Conservation (phyloP, 2,329 filamentous ascomycete genomes). For the Alternaria rosae region DNA sequence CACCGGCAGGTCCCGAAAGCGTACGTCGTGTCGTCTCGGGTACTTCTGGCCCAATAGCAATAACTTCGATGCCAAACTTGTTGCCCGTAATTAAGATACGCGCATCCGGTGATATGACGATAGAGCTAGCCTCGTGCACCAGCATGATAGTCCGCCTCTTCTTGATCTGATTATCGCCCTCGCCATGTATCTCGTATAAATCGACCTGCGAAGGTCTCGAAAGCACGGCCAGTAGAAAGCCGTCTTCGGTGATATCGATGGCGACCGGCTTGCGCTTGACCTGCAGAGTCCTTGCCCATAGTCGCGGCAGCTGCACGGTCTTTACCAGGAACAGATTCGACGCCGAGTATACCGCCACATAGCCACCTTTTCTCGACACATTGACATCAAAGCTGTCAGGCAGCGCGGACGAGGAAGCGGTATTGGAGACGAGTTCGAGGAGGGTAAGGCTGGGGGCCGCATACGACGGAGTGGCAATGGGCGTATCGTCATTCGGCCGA, state of each 20-base stretch:
- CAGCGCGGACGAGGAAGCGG: conserved; percentile 49
- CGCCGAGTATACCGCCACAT: conserved; percentile 48
- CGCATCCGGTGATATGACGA: conserved; percentile 82
- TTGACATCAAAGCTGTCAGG: conserved; percentile 49
- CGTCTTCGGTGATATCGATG: conserved; percentile 81
- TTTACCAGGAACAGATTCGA: conserved; percentile 50
- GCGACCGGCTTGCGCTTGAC: conserved; percentile 57
- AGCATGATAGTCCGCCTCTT: conserved; percentile 77
- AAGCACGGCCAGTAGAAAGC: conserved; percentile 76
- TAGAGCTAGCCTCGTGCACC: conserved; percentile 78
- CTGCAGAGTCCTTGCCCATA: conserved; percentile 48
- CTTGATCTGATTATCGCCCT: conserved; percentile 62
- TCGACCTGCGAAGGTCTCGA: conserved; percentile 86
- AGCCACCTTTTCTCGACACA: conserved; percentile 46
- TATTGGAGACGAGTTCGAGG: conserved; percentile 49
- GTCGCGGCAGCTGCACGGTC: conserved; percentile 44
- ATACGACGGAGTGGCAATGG: conserved; percentile 33
- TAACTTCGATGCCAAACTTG: conserved; percentile 87
- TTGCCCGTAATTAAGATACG: conserved; percentile 85
- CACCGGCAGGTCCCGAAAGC: conserved; percentile 48
- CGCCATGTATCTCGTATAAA: conserved; percentile 72
- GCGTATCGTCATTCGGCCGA: conserved; percentile 22
- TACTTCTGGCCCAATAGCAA: conserved; percentile 72
- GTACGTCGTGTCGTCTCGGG: conserved; percentile 45
- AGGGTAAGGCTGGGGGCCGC: conserved; percentile 45